A percentile compares a stretch with the other conserved stretches of the same genome.
Evolutionary conservation across 2,329 filamentous ascomycete genomes (phyloP).

Genomic region (Colletotrichum lindemuthianum): DNA sequence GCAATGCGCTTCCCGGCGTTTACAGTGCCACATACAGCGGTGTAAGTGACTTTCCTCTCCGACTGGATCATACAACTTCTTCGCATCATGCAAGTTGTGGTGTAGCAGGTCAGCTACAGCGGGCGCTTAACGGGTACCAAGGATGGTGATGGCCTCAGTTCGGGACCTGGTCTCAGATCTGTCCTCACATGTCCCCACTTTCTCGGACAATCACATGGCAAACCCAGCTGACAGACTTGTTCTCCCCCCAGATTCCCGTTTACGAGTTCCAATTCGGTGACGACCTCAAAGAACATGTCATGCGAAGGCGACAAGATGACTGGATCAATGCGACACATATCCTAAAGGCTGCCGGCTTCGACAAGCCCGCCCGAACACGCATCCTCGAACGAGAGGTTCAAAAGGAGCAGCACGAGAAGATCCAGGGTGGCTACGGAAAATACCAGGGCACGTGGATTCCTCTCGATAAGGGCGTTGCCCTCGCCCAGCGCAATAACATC

Average conservation of each 20-base stretch:
- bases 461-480: conserved; percentile 78
- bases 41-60: conserved; percentile 55
- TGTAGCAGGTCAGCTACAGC: neutral
- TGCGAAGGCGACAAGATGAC: conserved; percentile 91
- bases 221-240: too few relatives aligned
- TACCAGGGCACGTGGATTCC: conserved; percentile 99
- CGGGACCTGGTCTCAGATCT: conserved; percentile 8
- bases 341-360: conserved; percentile 94
- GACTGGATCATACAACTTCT: neutral
- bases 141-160: conserved; percentile 20
- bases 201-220: too few relatives aligned
- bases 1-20: conserved; percentile 57
- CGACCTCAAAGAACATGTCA: conserved; percentile 87
- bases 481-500: conserved; percentile 88
- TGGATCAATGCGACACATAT: conserved; percentile 99
- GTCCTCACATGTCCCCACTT: neutral
- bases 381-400: conserved; percentile 97
- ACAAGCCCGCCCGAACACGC: conserved; percentile 93
- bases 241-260: conserved; percentile 78
- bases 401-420: conserved; percentile 96
- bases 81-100: too few relatives aligned
- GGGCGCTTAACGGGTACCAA: conserved; percentile 4
- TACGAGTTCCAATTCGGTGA: conserved; percentile 90
- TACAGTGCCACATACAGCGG: conserved; percentile 77
- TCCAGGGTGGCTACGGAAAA: conserved; percentile 98